Percentiles rank a stretch among this genome's conserved stretches.
These are phyloP conservation scores for Eremochloa ophiuroides DNA, from an alignment of 176 grass and related monocot species.

Conservation along the genomic window DNA sequence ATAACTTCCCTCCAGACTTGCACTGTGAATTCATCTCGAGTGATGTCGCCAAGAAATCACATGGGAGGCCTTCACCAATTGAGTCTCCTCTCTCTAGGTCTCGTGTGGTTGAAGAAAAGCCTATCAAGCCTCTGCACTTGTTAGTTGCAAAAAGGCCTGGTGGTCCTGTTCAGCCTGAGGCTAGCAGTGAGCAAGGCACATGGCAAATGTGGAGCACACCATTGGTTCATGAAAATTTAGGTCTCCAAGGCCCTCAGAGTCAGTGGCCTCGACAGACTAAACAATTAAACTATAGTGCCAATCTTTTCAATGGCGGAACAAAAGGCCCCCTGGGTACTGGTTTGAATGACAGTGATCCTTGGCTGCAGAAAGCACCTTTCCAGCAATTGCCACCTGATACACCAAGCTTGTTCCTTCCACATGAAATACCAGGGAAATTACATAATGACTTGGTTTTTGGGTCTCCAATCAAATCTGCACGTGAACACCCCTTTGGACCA, in stretches of 20 bases:
- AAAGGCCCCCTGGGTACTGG: slow-evolving; percentile 22
- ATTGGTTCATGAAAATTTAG: slow-evolving; percentile 63
- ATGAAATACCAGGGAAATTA: slow-evolving; percentile 47
- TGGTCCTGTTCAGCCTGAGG: slow-evolving; percentile 35
- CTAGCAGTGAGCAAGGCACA: slow-evolving; percentile 52
- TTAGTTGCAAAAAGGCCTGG: slow-evolving; percentile 30
- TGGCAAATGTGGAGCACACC: slow-evolving; percentile 91
- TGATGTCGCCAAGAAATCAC: slow-evolving; percentile 40
- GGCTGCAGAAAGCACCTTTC: slow-evolving; percentile 46
- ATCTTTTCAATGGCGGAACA: slow-evolving; percentile 52
- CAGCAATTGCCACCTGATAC: slow-evolving; percentile 51
- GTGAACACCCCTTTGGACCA: slow-evolving; percentile 44
- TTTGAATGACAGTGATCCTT: slow-evolving; percentile 45
- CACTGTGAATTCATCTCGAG: slow-evolving; percentile 43
- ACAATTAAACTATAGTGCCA: slow-evolving; percentile 34
- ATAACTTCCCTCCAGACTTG: slow-evolving; percentile 53
- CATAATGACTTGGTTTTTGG: slow-evolving; percentile 19
- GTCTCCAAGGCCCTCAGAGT: slow-evolving; percentile 48
- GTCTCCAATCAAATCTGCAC: slow-evolving; percentile 42
- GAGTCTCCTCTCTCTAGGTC: slow-evolving; percentile 64
- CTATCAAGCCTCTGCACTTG: slow-evolving; percentile 13
- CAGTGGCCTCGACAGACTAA: slow-evolving; percentile 52
- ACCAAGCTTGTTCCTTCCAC: slow-evolving; percentile 56
- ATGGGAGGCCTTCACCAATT: slow-evolving; percentile 76
- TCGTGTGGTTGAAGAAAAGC: slow-evolving; percentile 54